Base-by-base conservation (phyloP, 805 yeast species). In the Nakazawaea wickerhamii region DNA sequence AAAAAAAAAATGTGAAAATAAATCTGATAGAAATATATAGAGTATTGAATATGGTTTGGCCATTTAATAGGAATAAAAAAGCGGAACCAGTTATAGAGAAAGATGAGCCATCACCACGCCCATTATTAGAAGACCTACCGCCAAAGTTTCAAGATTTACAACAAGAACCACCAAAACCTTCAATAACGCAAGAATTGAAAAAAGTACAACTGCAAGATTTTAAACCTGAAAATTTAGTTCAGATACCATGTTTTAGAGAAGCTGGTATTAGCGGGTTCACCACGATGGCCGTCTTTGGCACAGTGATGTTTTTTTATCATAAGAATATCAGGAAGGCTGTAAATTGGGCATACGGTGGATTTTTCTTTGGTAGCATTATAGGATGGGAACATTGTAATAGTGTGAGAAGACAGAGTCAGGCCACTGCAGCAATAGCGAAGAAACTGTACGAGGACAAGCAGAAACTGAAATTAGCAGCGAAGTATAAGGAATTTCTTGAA, bases 301-400 rank as follows among this genome's bases (percentile, higher is more conserved):
- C 80, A 0, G 79, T 82, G 22, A 80, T 84, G 28, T 79, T 83
- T 44, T 55, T 82, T 26, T 77, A 80, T 40, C 87, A 80, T 53
- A 81, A 81, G 53, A 75, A 77, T 38, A 71, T 81, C 0, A 58
- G 65, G 8, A 73, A 73, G 47, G 80, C 95, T 1, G 68, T 77
- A 13, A 86, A 90, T 55, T 90, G 96, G 96, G 81, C 82, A 8
- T 69, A 85, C 39, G 84, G 84, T 30, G 95, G 93, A 3, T 76
- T 88, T 49, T 61, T 85, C 43, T 58, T 88, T 17, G 96, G 96
- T 1, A 79, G 86, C 35, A 71, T 85, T 0, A 79, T 85, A 21
- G 86, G 95, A 1, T 90, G 96, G 96, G 96, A 90, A 58, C 95
- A 88, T 61, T 90, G 98, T 60, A 71, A 95, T 45, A 69, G 78